Evolutionary conservation across 805 yeast genomes (phyloP).

Genomic region (Lachancea dasiensis): DNA sequence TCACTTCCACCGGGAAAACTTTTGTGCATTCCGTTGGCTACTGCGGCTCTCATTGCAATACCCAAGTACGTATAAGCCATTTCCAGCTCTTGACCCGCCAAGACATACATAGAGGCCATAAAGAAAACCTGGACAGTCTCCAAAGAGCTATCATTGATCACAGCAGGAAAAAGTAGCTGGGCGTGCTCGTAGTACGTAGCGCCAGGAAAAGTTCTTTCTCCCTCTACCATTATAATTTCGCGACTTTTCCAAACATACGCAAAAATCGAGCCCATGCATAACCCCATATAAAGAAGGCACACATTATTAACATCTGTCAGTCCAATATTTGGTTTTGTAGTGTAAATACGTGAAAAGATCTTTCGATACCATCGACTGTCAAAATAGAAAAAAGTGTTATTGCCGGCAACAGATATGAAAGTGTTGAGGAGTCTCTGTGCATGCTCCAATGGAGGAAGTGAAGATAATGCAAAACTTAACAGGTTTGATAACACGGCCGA

Average conservation of each 20-base stretch:
- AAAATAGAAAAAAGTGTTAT: constrained; percentile 10
- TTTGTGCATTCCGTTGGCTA: constrained; percentile 12
- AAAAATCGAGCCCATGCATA: constrained; percentile 12
- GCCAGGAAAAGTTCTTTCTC: constrained; percentile 6
- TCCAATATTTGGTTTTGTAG: constrained; percentile 6
- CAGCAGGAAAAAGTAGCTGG: constrained; percentile 12
- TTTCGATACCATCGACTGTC: constrained; percentile 7
- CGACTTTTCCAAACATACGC: constrained; percentile 11
- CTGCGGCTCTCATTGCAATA: constrained; percentile 12
- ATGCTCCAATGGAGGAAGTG: constrained; percentile 8
- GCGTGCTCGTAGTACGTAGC: constrained; percentile 10
- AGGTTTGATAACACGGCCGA: neutral
- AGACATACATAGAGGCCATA: constrained; percentile 11
- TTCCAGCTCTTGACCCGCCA: constrained; percentile 12
- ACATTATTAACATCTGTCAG: constrained; percentile 8
- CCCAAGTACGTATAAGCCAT: constrained; percentile 11
- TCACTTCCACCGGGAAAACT: constrained; percentile 4
- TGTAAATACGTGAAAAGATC: constrained; percentile 7
- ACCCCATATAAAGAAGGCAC: constrained; percentile 11
- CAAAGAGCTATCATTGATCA: constrained; percentile 11
- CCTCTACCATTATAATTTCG: neutral
- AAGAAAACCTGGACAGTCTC: constrained; percentile 11
- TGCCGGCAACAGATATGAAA: constrained; percentile 11
- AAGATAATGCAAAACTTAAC: constrained; percentile 4
- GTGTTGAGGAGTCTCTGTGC: constrained; percentile 10